A percentile compares a stretch with the other conserved stretches of the same genome.
Conservation (phyloP, 805 yeast genomes). For the Wickerhamiella musiphila region DNA sequence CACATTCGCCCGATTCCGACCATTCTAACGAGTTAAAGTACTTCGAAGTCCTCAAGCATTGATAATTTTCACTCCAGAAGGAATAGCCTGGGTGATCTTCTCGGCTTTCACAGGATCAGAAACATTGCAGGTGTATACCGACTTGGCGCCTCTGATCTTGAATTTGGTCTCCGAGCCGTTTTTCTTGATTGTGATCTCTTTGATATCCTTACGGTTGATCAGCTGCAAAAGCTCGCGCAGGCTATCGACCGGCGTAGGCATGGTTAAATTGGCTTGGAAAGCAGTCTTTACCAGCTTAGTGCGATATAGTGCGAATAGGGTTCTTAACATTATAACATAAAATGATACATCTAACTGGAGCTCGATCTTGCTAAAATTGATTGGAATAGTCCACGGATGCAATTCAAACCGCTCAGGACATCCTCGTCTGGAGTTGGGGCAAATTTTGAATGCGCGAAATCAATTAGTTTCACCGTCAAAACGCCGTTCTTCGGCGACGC, state of each 20-base stretch:
- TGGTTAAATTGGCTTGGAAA: too few relatives aligned
- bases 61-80: conserved; percentile 38
- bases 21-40: too few relatives aligned
- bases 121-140: conserved; percentile 89
- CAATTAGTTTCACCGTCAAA: conserved; percentile 54
- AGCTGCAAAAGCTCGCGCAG: conserved; percentile 94
- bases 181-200: conserved; percentile 85
- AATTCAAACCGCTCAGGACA: conserved; percentile 50
- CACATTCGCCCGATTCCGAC: too few relatives aligned
- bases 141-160: conserved; percentile 93
- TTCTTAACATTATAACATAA: too few relatives aligned
- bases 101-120: conserved; percentile 93
- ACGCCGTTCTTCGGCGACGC: conserved; percentile 20
- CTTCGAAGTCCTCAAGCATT: too few relatives aligned
- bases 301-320: too few relatives aligned
- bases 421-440: conserved; percentile 55
- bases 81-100: conserved; percentile 93
- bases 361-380: too few relatives aligned
- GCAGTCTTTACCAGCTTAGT: too few relatives aligned
- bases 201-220: conserved; percentile 71
- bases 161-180: conserved; percentile 91
- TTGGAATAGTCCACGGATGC: too few relatives aligned
- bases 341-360: too few relatives aligned
- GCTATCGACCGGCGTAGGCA: conserved; percentile 62
- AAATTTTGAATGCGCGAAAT: conserved; percentile 73